phyloP scores from a whole-genome alignment of 1,284 basidiomycete genomes.

The Cyathus pygmaeus region DNA sequence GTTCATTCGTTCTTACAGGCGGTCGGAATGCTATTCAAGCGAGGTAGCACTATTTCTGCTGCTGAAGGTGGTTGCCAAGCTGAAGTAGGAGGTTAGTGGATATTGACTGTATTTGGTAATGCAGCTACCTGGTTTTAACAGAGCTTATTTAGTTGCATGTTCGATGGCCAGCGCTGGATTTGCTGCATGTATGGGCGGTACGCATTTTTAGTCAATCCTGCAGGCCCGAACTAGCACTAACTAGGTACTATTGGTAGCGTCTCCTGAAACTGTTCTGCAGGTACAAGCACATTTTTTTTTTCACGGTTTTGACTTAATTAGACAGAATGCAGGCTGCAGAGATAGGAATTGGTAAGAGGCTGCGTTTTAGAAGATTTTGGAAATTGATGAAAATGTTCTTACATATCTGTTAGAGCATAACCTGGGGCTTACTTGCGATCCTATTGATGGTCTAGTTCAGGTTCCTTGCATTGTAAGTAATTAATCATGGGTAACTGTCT shows the following conservation, averaged over 20 bases:
- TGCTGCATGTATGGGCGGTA: conserved; percentile 91
- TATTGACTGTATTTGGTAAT: too few species aligned
- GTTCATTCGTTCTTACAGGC: conserved; percentile 57
- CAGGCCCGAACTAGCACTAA: not conserved
- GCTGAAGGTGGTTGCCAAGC: conserved; percentile 94
- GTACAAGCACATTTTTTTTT: conserved; percentile 39
- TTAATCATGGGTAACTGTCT: not conserved
- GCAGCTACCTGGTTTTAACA: too few species aligned
- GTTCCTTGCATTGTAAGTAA: conserved; percentile 89
- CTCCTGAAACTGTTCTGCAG: conserved; percentile 83
- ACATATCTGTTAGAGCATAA: conserved; percentile 72
- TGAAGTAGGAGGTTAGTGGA: conserved; percentile 79
- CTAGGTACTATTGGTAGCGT: conserved; percentile 51
- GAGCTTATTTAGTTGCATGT: conserved; percentile 88
- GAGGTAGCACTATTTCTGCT: conserved; percentile 95
- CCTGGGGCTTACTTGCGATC: conserved; percentile 91
- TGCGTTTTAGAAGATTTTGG: not conserved
- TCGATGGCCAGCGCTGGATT: conserved; percentile 95
- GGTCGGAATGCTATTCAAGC: conserved; percentile 96
- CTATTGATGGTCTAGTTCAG: conserved; percentile 92
- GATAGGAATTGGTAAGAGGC: conserved; percentile 83
- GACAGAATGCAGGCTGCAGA: conserved; percentile 85
- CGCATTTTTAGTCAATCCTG: conserved; percentile 23
- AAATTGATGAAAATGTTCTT: conserved; percentile 4
- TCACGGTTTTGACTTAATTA: not conserved